Evolutionary conservation across 192 early-diverging fungal species (phyloP), one percentile per base, ranked within the genome.

Genomic region (Borealophlyctis nickersoniae): DNA sequence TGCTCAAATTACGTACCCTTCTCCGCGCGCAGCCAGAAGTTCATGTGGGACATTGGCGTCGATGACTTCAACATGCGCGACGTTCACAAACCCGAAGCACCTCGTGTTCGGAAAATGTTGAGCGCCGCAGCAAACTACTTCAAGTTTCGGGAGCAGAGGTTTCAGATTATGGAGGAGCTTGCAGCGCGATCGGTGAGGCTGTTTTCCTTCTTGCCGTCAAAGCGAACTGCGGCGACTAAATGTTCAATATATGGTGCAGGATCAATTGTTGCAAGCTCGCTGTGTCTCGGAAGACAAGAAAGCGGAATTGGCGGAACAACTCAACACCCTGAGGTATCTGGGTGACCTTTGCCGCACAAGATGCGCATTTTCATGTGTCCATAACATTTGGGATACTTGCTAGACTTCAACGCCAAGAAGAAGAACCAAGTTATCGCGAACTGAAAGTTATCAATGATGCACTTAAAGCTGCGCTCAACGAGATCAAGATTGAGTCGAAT

Each of bases 111-210:
- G 0, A 73, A 79, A n/a, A 81, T 91, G n/a, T 77, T 96, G 9
- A 89, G 87, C 71, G 89, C 82, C 4, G 75, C 93, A 26, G 91
- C 92, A 66, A 96, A 96, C 67, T 96, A 92, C 81, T 88, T 86
- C 54, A 94, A 91, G 76, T 96, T 96, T 67, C 76, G 91, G 23
- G 91, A 93, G 56, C 87, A 92, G 62, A 76, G 85, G 4, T 75
- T 91, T 74, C 76, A 71, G 1, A 67, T 87, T 0, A 78, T 83
- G 55, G 87, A 92, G 60, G 73, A 81, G 48, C 87, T 80, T 66
- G 86, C 82, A 1, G 62, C 67, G 32, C 76, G 87, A 68, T 73
- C 83, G 0, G 90, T 87, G 66, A 62, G 67, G 49, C 4, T 16
- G 36, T n/a, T n/a, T n/a, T n/a, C n/a, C n/a, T n/a, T n/a, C n/a